Evolutionary conservation across 2,329 filamentous ascomycete genomes (phyloP).

Genomic region (Ciborinia camelliae): DNA sequence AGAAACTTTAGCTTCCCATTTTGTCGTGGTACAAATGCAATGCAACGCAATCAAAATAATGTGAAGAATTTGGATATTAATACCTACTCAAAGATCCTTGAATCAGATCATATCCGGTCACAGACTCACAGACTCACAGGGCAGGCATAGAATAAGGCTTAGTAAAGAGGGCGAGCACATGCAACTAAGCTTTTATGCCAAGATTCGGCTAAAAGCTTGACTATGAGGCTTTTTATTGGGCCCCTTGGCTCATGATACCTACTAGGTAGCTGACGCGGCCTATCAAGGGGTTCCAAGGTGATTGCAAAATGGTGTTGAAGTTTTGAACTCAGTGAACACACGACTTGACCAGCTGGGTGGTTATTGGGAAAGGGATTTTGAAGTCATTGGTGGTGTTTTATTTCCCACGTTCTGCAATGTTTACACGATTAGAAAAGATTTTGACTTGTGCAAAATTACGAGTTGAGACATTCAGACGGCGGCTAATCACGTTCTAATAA

Average conservation of each 20-base stretch:
- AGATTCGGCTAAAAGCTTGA: constrained; percentile 6
- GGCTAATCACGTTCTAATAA: background rate
- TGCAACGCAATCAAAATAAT: background rate
- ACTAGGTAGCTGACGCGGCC: constrained; percentile 7
- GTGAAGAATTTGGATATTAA: too few relatives aligned
- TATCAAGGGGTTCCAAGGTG: constrained; percentile 2
- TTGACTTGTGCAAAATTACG: too few relatives aligned
- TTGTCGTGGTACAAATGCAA: background rate
- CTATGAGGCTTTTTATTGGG: background rate
- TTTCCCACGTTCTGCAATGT: too few relatives aligned
- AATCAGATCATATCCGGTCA: background rate
- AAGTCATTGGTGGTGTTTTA: background rate
- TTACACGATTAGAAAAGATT: too few relatives aligned
- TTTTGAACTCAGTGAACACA: background rate
- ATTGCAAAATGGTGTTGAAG: too few relatives aligned
- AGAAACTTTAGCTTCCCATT: background rate
- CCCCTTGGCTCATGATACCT: background rate
- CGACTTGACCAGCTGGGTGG: background rate
- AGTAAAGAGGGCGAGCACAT: background rate
- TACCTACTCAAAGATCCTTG: background rate
- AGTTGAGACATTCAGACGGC: background rate
- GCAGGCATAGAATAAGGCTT: background rate
- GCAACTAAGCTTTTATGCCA: constrained; percentile 8
- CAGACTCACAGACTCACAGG: too few relatives aligned
- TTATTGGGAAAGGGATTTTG: background rate